Evolutionary conservation across 2,329 filamentous ascomycete genomes (phyloP), one percentile per base, ranked within the genome.

Genomic region (Pseudocercospora musae): DNA sequence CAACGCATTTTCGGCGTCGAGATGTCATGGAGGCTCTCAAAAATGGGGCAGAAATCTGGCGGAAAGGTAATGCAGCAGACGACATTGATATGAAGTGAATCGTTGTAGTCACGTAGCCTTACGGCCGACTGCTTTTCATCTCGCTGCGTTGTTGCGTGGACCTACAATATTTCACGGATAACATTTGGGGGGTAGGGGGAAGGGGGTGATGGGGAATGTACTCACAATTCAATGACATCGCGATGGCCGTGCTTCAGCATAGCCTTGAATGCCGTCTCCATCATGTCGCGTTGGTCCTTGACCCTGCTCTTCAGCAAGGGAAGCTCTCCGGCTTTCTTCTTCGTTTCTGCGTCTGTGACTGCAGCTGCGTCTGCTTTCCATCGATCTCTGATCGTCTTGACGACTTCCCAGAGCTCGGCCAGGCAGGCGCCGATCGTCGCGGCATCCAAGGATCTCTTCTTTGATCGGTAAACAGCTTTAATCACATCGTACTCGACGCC

Each of bases 391-490:
- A 88, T 81, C 6, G 79, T 79, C 70, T 84, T 84, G 62, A 87
- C 77, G 49, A 87, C 77, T 54, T 87, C 84, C 78, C 85, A 86
- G 70, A 85, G 84, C 48, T 82, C 79, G 55, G 80, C 79, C 66
- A 88, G 77, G 49, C 82, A 82, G 65, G 75, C 77, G 66, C 84
- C 82, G 61, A 88, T 82, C 63, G 81, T 81, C 25, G 83, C 80
- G 15, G 79, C 76, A 59, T 78, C 76, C 20, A 81, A 76, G 31
- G 77, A 73, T 63, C 80, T 81, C 65, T 82, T 83, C 63, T 81
- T 81, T 50, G 83, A 81, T 54, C 79, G 81, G 85, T 86, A 88
- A 10, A 87, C 80, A 29, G 85, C 84, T 71, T 85, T 84, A 60
- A 87, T 81, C 9, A 84, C 80, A 70, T 87, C 85, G 73, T 87